Conservation (phyloP, 176 grass and related monocot genomes). For the Aegilops tauschii region DNA sequence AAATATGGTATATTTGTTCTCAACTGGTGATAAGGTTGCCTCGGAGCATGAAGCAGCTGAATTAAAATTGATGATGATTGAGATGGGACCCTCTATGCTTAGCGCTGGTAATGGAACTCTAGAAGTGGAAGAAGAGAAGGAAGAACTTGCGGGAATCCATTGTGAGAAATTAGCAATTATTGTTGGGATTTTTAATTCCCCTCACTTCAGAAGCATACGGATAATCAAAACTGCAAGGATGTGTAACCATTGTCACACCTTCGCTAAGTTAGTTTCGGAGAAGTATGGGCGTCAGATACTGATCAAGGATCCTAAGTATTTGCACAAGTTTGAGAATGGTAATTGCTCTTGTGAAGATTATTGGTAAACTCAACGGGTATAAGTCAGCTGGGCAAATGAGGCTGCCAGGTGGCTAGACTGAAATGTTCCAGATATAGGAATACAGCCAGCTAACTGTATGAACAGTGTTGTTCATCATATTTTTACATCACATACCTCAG, state of each 20-base stretch:
- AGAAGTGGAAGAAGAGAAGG: conserved; percentile 48
- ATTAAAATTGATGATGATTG: conserved; percentile 34
- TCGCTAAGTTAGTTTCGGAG: conserved; percentile 61
- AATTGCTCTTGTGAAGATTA: conserved; percentile 66
- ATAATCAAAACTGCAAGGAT: conserved; percentile 62
- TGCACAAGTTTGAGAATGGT: conserved; percentile 67
- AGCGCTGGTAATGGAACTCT: conserved; percentile 10
- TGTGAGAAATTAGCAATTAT: conserved; percentile 66
- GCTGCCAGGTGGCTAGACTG: conserved; percentile 4
- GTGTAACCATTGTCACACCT: conserved; percentile 52
- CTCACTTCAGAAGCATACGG: conserved; percentile 43
- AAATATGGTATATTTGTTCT: conserved; percentile 55
- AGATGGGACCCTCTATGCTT: conserved; percentile 14
- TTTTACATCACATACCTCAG: not conserved
- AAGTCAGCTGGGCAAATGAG: conserved; percentile 2
- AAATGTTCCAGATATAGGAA: conserved; percentile 15
- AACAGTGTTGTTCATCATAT: not conserved
- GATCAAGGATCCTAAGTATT: conserved; percentile 66
- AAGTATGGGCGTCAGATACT: conserved; percentile 48
- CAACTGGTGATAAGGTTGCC: conserved; percentile 30
- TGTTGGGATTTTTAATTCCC: conserved; percentile 53
- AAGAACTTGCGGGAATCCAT: conserved; percentile 46
- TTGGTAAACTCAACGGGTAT: conserved; percentile 42
- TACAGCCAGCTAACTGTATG: not conserved
- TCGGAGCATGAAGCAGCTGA: conserved; percentile 24